Evolutionary conservation across 129 eudicot species (phyloP).

Genomic region (Rutidosis leptorrhynchoides): DNA sequence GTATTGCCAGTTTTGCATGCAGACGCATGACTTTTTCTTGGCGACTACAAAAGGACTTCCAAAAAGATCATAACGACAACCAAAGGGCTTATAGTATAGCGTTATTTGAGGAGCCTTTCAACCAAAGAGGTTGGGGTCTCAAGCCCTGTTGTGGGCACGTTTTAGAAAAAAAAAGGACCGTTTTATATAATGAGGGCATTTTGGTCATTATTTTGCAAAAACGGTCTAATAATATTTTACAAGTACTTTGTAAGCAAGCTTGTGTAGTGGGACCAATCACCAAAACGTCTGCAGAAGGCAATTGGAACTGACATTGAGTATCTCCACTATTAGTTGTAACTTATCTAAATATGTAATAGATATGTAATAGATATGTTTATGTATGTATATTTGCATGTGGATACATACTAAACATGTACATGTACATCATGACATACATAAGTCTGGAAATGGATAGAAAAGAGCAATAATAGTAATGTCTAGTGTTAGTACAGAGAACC

Average conservation of each 20-base stretch:
- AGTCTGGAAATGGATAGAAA: conserved; percentile 9
- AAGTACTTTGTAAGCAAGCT: conserved; percentile 26
- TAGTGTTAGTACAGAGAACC: conserved; percentile 27
- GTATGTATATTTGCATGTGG: not conserved
- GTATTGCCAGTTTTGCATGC: too few species aligned
- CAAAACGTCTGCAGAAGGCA: conserved; percentile 36
- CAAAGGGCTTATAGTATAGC: too few species aligned
- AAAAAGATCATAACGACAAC: too few species aligned
- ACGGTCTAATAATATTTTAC: conserved; percentile 12
- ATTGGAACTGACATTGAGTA: conserved; percentile 51
- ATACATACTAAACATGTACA: not conserved
- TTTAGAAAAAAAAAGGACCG: too few species aligned
- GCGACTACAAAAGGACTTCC: too few species aligned
- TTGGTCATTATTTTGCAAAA: conserved; percentile 20
- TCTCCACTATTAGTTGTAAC: conserved; percentile 42
- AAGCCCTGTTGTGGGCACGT: too few species aligned
- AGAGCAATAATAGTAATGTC: conserved; percentile 19
- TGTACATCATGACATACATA: not conserved
- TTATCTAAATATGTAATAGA: not conserved
- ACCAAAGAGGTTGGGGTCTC: too few species aligned
- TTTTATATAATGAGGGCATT: conserved; percentile 1
- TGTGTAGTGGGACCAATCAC: conserved; percentile 35
- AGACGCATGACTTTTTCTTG: too few species aligned
- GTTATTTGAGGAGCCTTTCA: too few species aligned
- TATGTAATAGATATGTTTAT: not conserved